A percentile compares a stretch with the other conserved stretches of the same genome.
These are phyloP conservation scores for Ogataea neopini DNA, from an alignment of 805 yeast genomes.

Conservation along the genomic window DNA sequence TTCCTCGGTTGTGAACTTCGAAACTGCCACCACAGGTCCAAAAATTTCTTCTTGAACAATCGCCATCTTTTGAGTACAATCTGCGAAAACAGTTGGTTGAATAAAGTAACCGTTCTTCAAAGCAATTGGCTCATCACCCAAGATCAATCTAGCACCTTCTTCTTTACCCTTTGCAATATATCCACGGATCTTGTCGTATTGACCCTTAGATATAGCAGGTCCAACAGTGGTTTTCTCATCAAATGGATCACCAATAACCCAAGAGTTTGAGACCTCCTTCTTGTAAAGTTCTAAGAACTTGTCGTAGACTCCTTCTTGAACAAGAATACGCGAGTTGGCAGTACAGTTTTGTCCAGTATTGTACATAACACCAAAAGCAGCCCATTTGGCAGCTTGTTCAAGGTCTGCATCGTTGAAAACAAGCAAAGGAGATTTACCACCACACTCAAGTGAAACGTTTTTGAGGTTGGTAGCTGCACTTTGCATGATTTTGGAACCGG, in stretches of 20 bases:
- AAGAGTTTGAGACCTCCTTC: conserved; percentile 46
- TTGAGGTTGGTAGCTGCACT: conserved; percentile 62
- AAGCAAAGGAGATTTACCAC: conserved; percentile 69
- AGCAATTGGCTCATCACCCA: conserved; percentile 44
- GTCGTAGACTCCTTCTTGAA: conserved; percentile 57
- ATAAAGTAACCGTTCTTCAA: conserved; percentile 61
- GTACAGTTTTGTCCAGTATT: conserved; percentile 73
- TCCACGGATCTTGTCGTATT: conserved; percentile 50
- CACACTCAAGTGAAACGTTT: conserved; percentile 68
- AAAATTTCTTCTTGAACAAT: conserved; percentile 81
- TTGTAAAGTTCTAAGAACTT: conserved; percentile 48
- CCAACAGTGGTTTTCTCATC: conserved; percentile 51
- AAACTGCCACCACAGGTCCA: conserved; percentile 79
- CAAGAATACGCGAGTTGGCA: conserved; percentile 62
- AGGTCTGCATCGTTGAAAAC: conserved; percentile 64
- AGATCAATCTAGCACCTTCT: conserved; percentile 49
- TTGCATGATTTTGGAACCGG: conserved; percentile 65
- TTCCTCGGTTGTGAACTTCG: conserved; percentile 63
- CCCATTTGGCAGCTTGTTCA: conserved; percentile 68
- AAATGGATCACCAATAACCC: conserved; percentile 60
- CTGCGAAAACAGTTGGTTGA: conserved; percentile 75
- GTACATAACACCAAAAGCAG: conserved; percentile 61
- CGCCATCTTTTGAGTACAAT: conserved; percentile 62
- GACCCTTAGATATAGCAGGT: conserved; percentile 60
- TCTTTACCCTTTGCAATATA: conserved; percentile 47